These are phyloP conservation scores for Fusarium azukiicola DNA, from an alignment of 2,329 filamentous ascomycete species.

Conservation along the genomic window DNA sequence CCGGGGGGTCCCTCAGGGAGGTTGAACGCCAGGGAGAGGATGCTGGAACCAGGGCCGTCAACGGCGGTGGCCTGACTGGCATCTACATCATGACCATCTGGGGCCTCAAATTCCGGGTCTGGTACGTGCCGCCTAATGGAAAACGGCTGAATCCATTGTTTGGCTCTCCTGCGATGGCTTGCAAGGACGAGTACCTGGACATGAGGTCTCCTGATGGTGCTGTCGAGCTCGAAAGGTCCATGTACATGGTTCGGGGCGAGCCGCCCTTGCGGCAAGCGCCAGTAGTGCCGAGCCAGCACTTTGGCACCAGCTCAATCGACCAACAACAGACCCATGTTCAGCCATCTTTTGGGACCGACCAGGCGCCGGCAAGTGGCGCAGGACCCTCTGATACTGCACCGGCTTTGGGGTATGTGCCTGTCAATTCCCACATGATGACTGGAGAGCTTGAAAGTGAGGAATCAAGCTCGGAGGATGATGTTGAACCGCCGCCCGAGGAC, in stretches of 20 bases:
- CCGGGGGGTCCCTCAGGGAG: neutral
- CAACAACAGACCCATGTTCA: too few relatives aligned
- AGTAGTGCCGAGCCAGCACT: neutral
- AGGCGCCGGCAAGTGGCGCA: too few relatives aligned
- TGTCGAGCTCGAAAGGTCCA: neutral
- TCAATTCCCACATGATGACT: neutral
- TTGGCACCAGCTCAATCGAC: too few relatives aligned
- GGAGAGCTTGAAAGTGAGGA: neutral
- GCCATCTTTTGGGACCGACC: too few relatives aligned
- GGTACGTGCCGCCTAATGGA: neutral
- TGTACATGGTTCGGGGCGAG: neutral
- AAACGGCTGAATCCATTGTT: neutral
- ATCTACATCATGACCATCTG: neutral
- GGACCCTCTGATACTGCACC: neutral
- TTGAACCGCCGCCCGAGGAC: neutral
- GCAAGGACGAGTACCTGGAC: neutral
- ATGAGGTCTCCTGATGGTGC: neutral
- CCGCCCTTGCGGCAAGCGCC: neutral
- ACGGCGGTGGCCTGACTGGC: neutral
- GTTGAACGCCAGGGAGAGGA: neutral
- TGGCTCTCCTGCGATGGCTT: neutral
- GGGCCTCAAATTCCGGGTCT: neutral
- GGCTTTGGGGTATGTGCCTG: neutral
- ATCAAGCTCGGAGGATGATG: neutral
- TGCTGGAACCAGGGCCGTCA: neutral